Base-by-base conservation (phyloP, 2,329 filamentous ascomycete genomes). In the Lizonia empirigonia region DNA sequence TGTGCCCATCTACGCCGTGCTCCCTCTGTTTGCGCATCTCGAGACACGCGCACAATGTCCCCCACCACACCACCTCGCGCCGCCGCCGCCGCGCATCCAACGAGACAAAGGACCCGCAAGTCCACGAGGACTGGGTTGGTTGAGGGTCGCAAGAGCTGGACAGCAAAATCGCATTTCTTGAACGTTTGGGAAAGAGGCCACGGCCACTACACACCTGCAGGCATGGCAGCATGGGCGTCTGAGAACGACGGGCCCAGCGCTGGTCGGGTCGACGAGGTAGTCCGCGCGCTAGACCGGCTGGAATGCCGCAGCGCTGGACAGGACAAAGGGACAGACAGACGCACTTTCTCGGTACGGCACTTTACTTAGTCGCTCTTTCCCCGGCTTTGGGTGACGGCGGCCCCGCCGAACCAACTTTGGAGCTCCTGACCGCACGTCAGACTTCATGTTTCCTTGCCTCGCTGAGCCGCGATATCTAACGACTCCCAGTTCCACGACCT, bases 1-100 rank as follows among this genome's bases (percentile, higher is more conserved):
- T 72, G 69, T 72, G 70, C 69, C 62, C 61, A 59, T 66, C 64
- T 68, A 60, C 63, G 63, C 65, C 63, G 44, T 62, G 59, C 62
- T 68, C 56, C 57, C 61, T 64, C 64, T 62, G 65, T 64, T 70
- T 64, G 69, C 69, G 69, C 68, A 61, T 65, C 63, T 64, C 63
- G 34, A 59, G 51, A 62, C 63, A 63, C 64, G 60, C 68, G 62
- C 67, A 68, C 40, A 58, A 72, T 73, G 69, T 59, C 55, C 58
- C 59, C 60, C 61, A 60, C 65, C 65, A 69, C 55, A 61, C 63
- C 63, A 66, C 67, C 54, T 62, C 64, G 55, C 68, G 64, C 56
- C 60, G 59, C 47, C 63, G 66, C 51, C 65, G 68, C 35, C 63
- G 65, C 59, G 37, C 49, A 37, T 24, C 19, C 64, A 63, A 52